Base-by-base conservation (phyloP, 805 yeast genomes). In the Nakazawaea laoshanensis region DNA sequence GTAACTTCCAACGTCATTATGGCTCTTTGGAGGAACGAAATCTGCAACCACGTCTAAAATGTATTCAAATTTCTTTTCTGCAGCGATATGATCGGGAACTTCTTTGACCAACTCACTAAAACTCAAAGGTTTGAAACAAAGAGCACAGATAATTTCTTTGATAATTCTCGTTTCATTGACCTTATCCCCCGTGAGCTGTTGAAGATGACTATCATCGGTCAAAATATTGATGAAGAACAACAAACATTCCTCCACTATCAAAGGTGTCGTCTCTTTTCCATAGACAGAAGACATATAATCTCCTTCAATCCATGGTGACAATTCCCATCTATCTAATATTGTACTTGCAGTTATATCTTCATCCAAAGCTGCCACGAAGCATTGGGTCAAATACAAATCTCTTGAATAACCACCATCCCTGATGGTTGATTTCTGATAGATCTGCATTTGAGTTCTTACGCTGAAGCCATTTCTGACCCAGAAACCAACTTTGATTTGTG, bases 381-480 rank as follows among this genome's bases (percentile, higher is more conserved):
- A 61, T 43, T 92, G 97, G 1, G 74, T 63, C 47, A 84, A 59
- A 48, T 70, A 82, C 14, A 89, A 50, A 46, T 92, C 97, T 43
- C 94, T 67, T 44, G 76, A 63, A 48, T 68, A 88, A 0, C 96
- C 94, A 39, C 74, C 73, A 42, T 88, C 96, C 35, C 96, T 63
- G 31, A 88, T 65, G 4, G 86, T 82, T 9, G 87, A 70, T 38
- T 74, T 78, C 24, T 81, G 70, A 51, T 89, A 89, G 36, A 87
- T 75, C 43, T 77, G 80, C 42, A 82, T 65, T 49, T 89, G 97
- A 17, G 77, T 75, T 25, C 81, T 66, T 4, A 86, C 76, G 25
- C 88, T 79, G 38, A 74, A 69, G 0, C 98, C 98, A 54, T 89
- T 89, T 47, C 97, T 70, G 0, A 89, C 96, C 97, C 97, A 89